Percentiles rank a stretch among this genome's conserved stretches.
Conservation (phyloP, 2,329 filamentous ascomycete species). For the Aspergillus novoparasiticus region DNA sequence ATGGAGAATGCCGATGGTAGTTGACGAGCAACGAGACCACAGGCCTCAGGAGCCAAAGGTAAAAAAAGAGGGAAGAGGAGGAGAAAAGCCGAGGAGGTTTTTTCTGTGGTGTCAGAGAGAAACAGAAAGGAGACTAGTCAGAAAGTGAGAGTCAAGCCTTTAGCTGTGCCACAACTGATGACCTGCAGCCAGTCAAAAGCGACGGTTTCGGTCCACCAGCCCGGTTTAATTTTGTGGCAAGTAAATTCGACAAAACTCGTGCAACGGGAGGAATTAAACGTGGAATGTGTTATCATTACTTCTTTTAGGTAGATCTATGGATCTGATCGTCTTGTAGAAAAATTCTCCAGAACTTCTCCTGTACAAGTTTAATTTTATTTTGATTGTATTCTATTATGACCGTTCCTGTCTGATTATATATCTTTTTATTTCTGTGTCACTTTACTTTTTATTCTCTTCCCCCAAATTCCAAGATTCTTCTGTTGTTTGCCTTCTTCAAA, state of each 20-base stretch:
- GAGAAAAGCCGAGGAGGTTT: neutral
- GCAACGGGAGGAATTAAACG: neutral
- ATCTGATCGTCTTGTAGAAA: constrained; percentile 2
- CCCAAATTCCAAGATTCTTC: neutral
- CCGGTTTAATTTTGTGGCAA: neutral
- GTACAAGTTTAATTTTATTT: neutral
- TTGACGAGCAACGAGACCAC: neutral
- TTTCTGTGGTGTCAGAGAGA: neutral
- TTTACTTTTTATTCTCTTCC: neutral
- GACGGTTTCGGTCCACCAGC: neutral
- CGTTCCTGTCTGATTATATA: neutral
- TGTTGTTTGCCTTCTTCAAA: neutral
- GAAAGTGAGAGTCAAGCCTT: constrained; percentile 3
- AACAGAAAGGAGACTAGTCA: neutral
- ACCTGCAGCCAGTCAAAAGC: neutral
- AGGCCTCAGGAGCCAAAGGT: neutral
- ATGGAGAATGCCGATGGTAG: neutral
- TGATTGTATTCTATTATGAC: too few relatives aligned
- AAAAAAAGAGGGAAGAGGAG: neutral
- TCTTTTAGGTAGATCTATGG: neutral
- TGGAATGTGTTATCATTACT: neutral
- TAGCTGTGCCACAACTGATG: neutral
- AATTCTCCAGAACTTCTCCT: neutral
- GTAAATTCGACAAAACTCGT: neutral
- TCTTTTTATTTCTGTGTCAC: neutral